phyloP scores from a whole-genome alignment of 2,329 filamentous ascomycete species.

The Venturia carpophila region DNA sequence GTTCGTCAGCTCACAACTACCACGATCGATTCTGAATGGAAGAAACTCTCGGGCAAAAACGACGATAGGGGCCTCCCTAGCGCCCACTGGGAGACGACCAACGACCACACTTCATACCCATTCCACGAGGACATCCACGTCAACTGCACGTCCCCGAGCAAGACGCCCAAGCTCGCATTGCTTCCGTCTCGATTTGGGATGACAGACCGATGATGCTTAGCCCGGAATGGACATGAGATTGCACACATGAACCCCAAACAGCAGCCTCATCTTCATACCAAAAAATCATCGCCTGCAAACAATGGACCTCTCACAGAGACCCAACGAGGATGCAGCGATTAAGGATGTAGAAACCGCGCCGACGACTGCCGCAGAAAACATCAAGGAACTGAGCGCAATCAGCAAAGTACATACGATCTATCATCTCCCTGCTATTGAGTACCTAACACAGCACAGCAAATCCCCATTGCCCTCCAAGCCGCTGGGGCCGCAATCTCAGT shows the following conservation, averaged over 20 bases:
- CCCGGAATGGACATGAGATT: not conserved
- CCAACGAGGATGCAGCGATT: not conserved
- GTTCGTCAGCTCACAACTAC: not conserved
- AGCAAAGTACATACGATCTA: constrained; percentile 21
- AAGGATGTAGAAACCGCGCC: not conserved
- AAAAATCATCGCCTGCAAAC: not conserved
- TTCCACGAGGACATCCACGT: too few species aligned
- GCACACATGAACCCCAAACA: not conserved
- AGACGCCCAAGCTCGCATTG: not conserved
- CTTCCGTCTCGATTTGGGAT: not conserved
- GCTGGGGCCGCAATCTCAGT: constrained; percentile 57
- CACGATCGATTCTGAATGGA: not conserved
- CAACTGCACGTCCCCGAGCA: too few species aligned
- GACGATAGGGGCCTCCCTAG: not conserved
- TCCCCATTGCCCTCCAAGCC: constrained; percentile 48
- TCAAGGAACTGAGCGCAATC: constrained; percentile 25
- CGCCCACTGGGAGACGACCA: not conserved
- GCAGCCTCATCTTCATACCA: not conserved
- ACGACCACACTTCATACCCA: not conserved
- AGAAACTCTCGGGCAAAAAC: not conserved
- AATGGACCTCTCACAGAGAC: not conserved
- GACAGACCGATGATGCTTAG: not conserved
- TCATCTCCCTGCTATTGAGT: not conserved
- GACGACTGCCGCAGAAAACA: constrained; percentile 11
- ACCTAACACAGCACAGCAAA: constrained; percentile 33